Evolutionary conservation across 257 asterid species (phyloP).

Genomic region (Striga asiatica): DNA sequence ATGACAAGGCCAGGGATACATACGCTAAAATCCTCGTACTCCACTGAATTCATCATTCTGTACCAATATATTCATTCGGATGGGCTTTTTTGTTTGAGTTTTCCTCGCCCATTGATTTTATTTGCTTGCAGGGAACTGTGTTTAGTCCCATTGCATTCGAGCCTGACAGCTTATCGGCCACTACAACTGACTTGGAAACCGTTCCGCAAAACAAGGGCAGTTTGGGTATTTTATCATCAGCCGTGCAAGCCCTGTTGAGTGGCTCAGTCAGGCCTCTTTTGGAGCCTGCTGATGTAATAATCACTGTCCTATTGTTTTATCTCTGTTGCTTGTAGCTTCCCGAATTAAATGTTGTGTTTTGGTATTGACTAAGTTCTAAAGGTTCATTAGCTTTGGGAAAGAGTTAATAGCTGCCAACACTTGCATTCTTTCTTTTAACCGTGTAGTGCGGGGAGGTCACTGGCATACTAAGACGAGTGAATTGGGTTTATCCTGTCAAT

Average conservation of each 20-base stretch:
- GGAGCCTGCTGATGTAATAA: conserved; percentile 52
- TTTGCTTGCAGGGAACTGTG: conserved; percentile 55
- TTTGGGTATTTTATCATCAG: conserved; percentile 31
- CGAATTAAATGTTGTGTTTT: neutral
- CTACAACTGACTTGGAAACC: conserved; percentile 29
- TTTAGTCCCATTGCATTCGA: conserved; percentile 68
- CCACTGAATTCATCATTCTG: neutral
- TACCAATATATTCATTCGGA: neutral
- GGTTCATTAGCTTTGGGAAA: neutral
- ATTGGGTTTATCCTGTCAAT: neutral
- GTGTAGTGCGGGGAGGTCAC: neutral
- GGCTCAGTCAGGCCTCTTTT: conserved; percentile 47
- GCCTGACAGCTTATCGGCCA: conserved; percentile 23
- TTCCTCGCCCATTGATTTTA: neutral
- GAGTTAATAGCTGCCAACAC: neutral
- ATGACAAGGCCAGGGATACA: conserved; percentile 67
- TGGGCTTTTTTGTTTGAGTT: neutral
- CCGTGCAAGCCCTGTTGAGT: conserved; percentile 31
- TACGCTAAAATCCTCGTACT: conserved; percentile 64
- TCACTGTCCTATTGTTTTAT: conserved; percentile 9
- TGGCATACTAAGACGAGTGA: neutral
- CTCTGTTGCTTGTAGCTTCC: neutral
- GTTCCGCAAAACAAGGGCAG: conserved; percentile 28
- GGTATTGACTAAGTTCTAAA: neutral
- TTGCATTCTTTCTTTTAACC: neutral